Evolutionary conservation across 116 monocot species (phyloP).

Genomic region (Dioscorea cayenensis): DNA sequence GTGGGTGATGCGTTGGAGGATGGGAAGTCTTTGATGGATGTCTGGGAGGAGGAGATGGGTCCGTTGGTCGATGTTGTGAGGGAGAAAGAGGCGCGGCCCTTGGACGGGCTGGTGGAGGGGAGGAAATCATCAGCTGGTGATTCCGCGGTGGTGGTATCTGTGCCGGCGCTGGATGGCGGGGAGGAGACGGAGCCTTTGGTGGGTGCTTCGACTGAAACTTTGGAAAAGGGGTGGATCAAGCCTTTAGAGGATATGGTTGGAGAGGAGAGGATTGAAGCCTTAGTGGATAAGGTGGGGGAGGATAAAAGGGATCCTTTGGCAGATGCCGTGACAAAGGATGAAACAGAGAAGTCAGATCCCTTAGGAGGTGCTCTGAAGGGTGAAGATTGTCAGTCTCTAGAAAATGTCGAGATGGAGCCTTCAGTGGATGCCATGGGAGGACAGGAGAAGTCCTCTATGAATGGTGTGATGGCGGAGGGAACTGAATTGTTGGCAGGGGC

Average conservation of each 20-base stretch:
- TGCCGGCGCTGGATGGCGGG: constrained; percentile 12
- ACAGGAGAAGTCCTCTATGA: not conserved
- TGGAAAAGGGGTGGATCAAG: not conserved
- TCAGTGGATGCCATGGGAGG: not conserved
- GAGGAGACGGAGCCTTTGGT: constrained; percentile 9
- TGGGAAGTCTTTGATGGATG: not conserved
- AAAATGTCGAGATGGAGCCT: not conserved
- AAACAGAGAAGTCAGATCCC: not conserved
- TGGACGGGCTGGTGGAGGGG: not conserved
- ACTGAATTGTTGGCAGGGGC: not conserved
- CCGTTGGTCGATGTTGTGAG: not conserved
- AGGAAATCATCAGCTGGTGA: too few species aligned
- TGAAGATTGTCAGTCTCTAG: not conserved
- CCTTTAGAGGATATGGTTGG: not conserved
- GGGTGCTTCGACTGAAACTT: not conserved
- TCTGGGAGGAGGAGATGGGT: not conserved
- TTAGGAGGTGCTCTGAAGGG: not conserved
- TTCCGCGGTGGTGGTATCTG: not conserved
- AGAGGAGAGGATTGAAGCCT: not conserved
- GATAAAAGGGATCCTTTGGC: not conserved
- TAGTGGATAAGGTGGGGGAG: not conserved
- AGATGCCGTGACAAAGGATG: not conserved
- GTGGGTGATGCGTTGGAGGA: constrained; percentile 16
- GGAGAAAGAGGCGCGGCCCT: constrained; percentile 1
- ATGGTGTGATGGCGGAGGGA: not conserved